Evolutionary conservation across 257 asterid genomes (phyloP).

Genomic region (Voacanga thouarsii): DNA sequence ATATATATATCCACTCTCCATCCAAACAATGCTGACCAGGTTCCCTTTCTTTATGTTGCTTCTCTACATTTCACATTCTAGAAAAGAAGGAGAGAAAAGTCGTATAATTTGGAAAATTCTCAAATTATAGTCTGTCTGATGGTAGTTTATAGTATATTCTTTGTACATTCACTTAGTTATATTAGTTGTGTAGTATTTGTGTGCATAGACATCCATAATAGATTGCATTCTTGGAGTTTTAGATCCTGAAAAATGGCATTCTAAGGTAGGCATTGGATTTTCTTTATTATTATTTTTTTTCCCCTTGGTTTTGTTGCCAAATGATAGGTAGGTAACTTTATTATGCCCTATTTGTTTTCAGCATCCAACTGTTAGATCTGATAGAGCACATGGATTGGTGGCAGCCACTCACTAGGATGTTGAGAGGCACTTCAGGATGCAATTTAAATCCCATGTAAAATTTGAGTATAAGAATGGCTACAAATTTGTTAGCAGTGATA

Average conservation of each 20-base stretch:
- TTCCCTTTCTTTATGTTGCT: conserved; percentile 10
- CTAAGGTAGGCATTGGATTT: conserved; percentile 48
- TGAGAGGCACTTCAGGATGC: too few species aligned
- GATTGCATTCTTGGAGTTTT: conserved; percentile 85
- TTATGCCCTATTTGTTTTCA: too few species aligned
- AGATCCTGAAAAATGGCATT: conserved; percentile 86
- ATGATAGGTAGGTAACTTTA: too few species aligned
- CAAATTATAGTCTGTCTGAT: neutral
- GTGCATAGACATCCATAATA: conserved; percentile 63
- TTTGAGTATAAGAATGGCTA: too few species aligned
- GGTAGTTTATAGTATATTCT: neutral
- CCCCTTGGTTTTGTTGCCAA: too few species aligned
- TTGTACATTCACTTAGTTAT: neutral
- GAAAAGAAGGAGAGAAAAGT: neutral
- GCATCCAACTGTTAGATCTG: too few species aligned
- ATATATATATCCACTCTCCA: conserved; percentile 83
- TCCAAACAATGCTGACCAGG: conserved; percentile 75
- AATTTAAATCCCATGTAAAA: too few species aligned
- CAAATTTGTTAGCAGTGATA: too few species aligned
- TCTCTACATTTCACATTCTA: neutral
- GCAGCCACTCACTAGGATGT: too few species aligned
- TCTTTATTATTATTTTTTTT: too few species aligned
- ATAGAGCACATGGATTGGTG: too few species aligned
- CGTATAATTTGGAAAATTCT: neutral
- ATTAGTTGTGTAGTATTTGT: neutral